phyloP scores from a whole-genome alignment of 805 yeast genomes.

The Zygosaccharomyces siamensis region DNA sequence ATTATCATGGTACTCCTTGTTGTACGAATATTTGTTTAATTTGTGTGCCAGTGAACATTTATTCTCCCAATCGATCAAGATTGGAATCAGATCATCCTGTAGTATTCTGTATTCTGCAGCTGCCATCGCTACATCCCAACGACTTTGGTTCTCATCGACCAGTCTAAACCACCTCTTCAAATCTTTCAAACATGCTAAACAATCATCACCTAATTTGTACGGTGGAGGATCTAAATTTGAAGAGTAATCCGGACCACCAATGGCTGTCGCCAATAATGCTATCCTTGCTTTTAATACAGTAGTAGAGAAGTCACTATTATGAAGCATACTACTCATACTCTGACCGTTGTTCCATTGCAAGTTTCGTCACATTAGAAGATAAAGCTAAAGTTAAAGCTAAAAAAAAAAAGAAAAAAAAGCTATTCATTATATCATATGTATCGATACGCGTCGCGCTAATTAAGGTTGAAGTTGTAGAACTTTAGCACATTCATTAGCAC shows the following conservation, averaged over 20 bases:
- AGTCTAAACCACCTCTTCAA: conserved; percentile 80
- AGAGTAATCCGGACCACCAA: conserved; percentile 82
- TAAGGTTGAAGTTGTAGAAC: conserved; percentile 8
- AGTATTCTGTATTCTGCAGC: conserved; percentile 77
- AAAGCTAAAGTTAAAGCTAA: background rate
- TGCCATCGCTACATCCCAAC: conserved; percentile 82
- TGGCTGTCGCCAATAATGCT: conserved; percentile 74
- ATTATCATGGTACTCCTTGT: conserved; percentile 42
- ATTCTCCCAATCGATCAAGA: conserved; percentile 68
- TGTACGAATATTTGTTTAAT: conserved; percentile 16
- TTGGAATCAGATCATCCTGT: conserved; percentile 64
- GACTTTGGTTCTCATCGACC: conserved; percentile 67
- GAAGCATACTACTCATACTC: background rate
- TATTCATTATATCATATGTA: background rate
- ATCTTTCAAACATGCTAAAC: conserved; percentile 74
- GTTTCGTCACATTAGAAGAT: background rate
- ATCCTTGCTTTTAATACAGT: conserved; percentile 61
- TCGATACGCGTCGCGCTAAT: conserved; percentile 1
- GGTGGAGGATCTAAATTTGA: conserved; percentile 44
- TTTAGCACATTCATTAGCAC: conserved; percentile 1
- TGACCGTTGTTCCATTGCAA: too few relatives aligned
- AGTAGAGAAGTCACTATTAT: conserved; percentile 12
- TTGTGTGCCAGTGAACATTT: conserved; percentile 28
- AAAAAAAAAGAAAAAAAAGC: too few relatives aligned
- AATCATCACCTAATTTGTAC: conserved; percentile 79